Percentiles rank a stretch among this genome's conserved stretches.
Evolutionary conservation across 306 rosid species (phyloP).

Genomic region (Rubus parviflorus): DNA sequence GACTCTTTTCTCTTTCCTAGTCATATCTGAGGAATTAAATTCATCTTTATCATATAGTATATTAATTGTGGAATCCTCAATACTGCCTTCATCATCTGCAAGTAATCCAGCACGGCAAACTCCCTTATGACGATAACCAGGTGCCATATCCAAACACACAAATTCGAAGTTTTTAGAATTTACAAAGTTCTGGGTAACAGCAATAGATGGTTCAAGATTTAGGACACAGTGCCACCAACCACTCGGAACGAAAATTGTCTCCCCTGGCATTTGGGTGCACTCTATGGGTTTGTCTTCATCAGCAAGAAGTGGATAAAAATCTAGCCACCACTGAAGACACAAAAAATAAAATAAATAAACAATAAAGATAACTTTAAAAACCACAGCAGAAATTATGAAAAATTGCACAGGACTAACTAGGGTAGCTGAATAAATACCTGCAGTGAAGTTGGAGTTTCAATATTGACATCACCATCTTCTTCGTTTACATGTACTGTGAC

Average conservation of each 20-base stretch:
- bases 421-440: constrained; percentile 56
- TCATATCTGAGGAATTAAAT: constrained; percentile 40
- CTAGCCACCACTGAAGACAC: constrained; percentile 92
- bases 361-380: constrained; percentile 19
- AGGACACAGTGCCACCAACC: constrained; percentile 99
- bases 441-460: constrained; percentile 84
- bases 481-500: constrained; percentile 92
- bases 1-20: constrained; percentile 73
- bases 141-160: constrained; percentile 98
- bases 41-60: constrained; percentile 29
- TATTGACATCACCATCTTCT: constrained; percentile 89
- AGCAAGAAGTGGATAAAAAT: constrained; percentile 95
- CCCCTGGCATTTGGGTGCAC: constrained; percentile 95
- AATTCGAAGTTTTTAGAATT: constrained; percentile 85
- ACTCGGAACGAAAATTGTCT: constrained; percentile 94
- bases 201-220: constrained; percentile 88
- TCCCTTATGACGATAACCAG: constrained; percentile 96
- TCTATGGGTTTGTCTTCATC: constrained; percentile 98
- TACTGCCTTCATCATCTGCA: constrained; percentile 66
- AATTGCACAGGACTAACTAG: constrained; percentile 14
- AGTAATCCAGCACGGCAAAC: constrained; percentile 95
- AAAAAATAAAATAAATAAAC: neutral
- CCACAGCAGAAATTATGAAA: constrained; percentile 16
- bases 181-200: constrained; percentile 92
- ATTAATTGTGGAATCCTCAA: constrained; percentile 46